A percentile compares a stretch with the other conserved stretches of the same genome.
phyloP scores from a whole-genome alignment of 225 moss, liverwort and hornwort species.

The Straminergon stramineum region DNA sequence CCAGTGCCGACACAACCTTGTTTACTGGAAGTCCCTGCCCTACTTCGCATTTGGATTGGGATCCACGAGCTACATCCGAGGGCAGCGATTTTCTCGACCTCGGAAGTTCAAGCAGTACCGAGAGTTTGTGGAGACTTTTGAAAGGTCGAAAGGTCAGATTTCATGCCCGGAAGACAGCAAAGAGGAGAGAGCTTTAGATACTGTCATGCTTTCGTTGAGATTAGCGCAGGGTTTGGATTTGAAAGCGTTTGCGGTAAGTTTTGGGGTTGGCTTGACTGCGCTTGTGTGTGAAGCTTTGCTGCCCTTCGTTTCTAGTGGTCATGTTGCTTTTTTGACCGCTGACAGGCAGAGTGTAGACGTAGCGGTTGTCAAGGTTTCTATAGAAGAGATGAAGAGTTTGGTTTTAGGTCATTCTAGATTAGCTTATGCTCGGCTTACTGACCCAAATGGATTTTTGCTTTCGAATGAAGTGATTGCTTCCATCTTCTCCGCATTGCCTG shows the following conservation, averaged over 20 bases:
- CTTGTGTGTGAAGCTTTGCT: constrained; percentile 40
- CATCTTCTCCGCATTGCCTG: constrained; percentile 78
- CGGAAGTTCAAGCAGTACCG: constrained; percentile 64
- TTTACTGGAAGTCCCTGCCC: constrained; percentile 79
- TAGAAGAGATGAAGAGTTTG: not conserved
- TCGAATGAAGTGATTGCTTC: constrained; percentile 96
- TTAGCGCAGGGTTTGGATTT: constrained; percentile 71
- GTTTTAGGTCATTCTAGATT: not conserved
- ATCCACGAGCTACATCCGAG: constrained; percentile 68
- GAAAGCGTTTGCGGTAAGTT: constrained; percentile 17
- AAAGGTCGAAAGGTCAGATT: constrained; percentile 8
- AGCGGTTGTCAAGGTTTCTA: not conserved
- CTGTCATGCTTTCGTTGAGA: constrained; percentile 80
- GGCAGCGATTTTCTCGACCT: constrained; percentile 71
- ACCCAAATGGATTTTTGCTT: constrained; percentile 77
- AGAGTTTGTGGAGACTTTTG: constrained; percentile 48
- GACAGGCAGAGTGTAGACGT: constrained; percentile 11
- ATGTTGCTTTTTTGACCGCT: constrained; percentile 37
- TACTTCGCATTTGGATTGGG: constrained; percentile 94
- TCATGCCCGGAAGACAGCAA: constrained; percentile 21
- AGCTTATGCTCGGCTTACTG: constrained; percentile 56
- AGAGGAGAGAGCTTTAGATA: constrained; percentile 62
- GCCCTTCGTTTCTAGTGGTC: constrained; percentile 53
- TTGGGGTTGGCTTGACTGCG: constrained; percentile 36
- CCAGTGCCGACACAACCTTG: constrained; percentile 82